Base-by-base conservation (phyloP, 83 land plant species). In the Thuja plicata region DNA sequence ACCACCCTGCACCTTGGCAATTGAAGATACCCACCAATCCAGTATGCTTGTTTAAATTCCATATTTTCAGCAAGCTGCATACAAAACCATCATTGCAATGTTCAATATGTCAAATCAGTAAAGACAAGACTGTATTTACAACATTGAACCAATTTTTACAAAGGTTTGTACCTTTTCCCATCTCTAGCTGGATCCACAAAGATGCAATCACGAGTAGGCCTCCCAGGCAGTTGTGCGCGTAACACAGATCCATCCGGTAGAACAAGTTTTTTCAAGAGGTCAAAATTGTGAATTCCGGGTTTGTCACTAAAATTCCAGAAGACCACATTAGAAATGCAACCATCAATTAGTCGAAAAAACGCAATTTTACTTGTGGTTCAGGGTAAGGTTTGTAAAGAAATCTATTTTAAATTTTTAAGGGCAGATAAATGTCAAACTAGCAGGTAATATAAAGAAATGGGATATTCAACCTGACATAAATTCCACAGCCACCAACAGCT, bases 1-100 rank as follows among this genome's bases (percentile, higher is more conserved):
- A 96, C 99, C 99, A 97, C 27, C 99, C 98, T 35, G 99, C 97
- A 54, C 99, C 99, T 90, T 97, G 99, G 89, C 99, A 97, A 84
- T 97, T 97, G 93, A 97, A 97, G 83, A 91, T 94, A 70, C 97
- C 99, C 71, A 97, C 92, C 76, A 97, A 91, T 24, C 99, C 99
- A 38, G 97, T 90, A 89, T 91, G 94, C 87, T 91, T 94, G 94
- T 96, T 97, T 93, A 92, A 78, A 90, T 96, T 97, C 99, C 99
- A 97, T 50, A 97, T 92, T 89, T 97, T 97, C 84, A 97, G 95
- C 91, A 97, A 87, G 87, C 99, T 96, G 91, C 88, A 93, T 87
- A 57, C 62, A 15, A 32, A 46, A 50, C 50, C 62, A 34, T 85
- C 24, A 85, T 85, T 34, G 8, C 21, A 55, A 55, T 8, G 27